These are phyloP conservation scores for Spiraea crenata DNA, from an alignment of 331 rosid species.

Conservation along the genomic window DNA sequence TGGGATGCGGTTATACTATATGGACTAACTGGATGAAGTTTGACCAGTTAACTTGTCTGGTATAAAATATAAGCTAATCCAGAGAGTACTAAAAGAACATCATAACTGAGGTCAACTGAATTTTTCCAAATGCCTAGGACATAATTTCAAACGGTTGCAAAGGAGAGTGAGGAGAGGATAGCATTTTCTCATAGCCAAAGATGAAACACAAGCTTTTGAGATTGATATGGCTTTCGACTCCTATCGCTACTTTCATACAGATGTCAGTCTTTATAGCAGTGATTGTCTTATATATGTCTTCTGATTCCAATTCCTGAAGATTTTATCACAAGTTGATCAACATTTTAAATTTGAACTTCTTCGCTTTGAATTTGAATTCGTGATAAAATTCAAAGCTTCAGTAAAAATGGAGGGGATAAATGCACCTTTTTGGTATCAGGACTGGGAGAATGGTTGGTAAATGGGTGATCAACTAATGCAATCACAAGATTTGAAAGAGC, in stretches of 20 bases:
- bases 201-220: too few relatives aligned
- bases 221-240: too few relatives aligned
- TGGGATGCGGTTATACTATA: too few relatives aligned
- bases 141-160: too few relatives aligned
- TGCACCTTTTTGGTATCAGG: constrained; percentile 13
- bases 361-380: not conserved
- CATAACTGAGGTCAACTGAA: too few relatives aligned
- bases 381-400: not conserved
- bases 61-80: not conserved
- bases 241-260: too few relatives aligned
- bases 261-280: not conserved
- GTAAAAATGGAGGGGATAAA: constrained; percentile 1
- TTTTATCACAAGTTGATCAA: not conserved
- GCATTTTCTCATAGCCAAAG: not conserved
- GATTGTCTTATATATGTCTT: not conserved
- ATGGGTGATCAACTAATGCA: constrained; percentile 36
- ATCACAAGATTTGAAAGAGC: constrained; percentile 33
- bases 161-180: not conserved
- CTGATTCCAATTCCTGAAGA: not conserved
- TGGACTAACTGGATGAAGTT: not conserved
- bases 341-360: not conserved
- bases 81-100: too few relatives aligned
- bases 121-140: too few relatives aligned
- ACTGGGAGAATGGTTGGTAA: constrained; percentile 32
- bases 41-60: not conserved